Base-by-base conservation (phyloP, 352 stramenopile species). In the Pythium guiyangense region DNA sequence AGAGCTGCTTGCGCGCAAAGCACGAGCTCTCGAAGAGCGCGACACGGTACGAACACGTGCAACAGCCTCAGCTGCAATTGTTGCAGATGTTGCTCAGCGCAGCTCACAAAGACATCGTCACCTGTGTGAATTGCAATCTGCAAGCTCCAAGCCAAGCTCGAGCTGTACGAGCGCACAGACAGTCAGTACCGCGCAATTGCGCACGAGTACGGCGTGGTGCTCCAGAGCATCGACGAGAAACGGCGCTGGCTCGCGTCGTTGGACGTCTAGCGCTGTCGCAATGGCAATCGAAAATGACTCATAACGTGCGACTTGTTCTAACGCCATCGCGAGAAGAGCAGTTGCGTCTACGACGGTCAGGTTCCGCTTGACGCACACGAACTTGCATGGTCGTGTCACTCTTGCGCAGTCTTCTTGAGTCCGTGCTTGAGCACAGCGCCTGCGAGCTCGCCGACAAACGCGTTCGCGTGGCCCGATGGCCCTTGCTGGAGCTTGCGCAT, bases 401-500 rank as follows among this genome's bases (percentile, higher is more conserved):
- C 39, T 20, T 62, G 25, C 31, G 57, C 31, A 15, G 60, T 55
- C 25, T 85, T 74, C 62, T 89, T 89, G 46, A 82, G 70, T 25
- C 79, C 79, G 66, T 86, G 79, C 70, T 90, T 84, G 35, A 90
- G 70, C 52, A 93, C 73, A 12, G 84, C 80, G 12, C 84, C 77
- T 4, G 73, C 63, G 46, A 94, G 65, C 59, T 94, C 84, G 39
- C 79, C 80, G 1, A 94, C 84, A 54, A 94, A 94, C 12, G 77
- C 71, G 48, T 87, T 90, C 8, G 49, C 70, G 26, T 74, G 59
- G 10, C 62, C 66, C 1, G 17, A 17, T 12, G 77, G 75, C 34
- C 77, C 77, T 49, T 90, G 79, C 58, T 90, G 84, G 56, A 93
- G 53, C 60, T 89, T 88, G 51, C 93, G 84, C 73, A 98, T 97